Conservation (phyloP, 1,284 basidiomycete species). For the Papiliotrema fonsecae region DNA sequence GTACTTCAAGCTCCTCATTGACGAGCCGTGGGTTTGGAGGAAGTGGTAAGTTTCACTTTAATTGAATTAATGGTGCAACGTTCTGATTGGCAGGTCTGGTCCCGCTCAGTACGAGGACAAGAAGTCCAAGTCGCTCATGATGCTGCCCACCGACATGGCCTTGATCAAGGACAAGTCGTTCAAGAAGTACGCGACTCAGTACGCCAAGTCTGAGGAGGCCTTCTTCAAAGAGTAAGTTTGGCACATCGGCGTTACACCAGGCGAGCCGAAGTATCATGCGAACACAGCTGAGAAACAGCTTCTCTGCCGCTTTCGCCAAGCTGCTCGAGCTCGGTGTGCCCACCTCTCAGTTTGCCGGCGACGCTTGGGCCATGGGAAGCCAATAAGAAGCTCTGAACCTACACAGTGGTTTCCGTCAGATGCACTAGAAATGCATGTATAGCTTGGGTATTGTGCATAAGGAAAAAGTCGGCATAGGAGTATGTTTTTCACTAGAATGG, state of each 20-base stretch:
- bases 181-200: slow-evolving; percentile 75
- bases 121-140: slow-evolving; percentile 85
- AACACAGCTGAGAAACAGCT: slow-evolving; percentile 53
- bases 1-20: slow-evolving; percentile 76
- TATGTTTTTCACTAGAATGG: no score
- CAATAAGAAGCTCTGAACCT: slow-evolving; percentile 3
- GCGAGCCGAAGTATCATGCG: not conserved
- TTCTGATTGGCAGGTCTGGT: slow-evolving; percentile 59
- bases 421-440: no score
- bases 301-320: slow-evolving; percentile 66
- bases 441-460: no score
- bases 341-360: slow-evolving; percentile 63
- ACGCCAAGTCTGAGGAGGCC: slow-evolving; percentile 72
- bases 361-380: slow-evolving; percentile 68
- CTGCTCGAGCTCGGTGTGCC: slow-evolving; percentile 90
- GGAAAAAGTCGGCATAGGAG: no score
- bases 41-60: slow-evolving; percentile 50
- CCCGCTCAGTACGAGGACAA: slow-evolving; percentile 94
- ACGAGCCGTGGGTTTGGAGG: slow-evolving; percentile 64
- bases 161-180: slow-evolving; percentile 81
- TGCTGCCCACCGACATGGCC: slow-evolving; percentile 80
- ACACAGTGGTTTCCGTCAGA: no score
- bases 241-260: no score
- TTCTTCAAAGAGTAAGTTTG: slow-evolving; percentile 91
- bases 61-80: slow-evolving; percentile 2